A percentile compares a stretch with the other conserved stretches of the same genome.
Evolutionary conservation across 208 protist species (phyloP).

Genomic region (Wallacemonas sp.): DNA sequence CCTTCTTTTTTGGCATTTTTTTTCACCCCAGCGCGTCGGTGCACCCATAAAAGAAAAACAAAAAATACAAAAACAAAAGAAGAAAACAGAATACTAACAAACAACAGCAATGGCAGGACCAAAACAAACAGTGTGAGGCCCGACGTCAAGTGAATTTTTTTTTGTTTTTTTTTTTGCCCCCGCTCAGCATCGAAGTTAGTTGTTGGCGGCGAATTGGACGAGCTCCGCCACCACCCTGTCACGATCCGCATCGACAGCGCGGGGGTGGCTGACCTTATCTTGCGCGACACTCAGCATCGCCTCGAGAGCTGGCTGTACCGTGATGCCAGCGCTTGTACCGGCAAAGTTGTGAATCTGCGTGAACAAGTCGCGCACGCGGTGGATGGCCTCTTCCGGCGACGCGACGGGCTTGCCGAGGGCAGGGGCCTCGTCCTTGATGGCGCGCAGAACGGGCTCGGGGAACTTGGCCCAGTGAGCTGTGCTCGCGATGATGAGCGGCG

Average conservation of each 20-base stretch:
- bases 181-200: too few species aligned
- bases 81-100: neutral
- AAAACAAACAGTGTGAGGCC: conserved; percentile 5
- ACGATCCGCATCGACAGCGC: conserved; percentile 25
- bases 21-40: too few species aligned
- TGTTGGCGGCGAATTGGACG: conserved; percentile 24
- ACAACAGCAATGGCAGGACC: too few species aligned
- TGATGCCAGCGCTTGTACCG: conserved; percentile 10
- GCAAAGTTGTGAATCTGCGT: conserved; percentile 16
- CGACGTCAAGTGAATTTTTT: neutral
- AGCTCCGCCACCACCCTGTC: conserved; percentile 38
- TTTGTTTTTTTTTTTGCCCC: conserved; percentile 5
- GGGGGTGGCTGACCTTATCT: conserved; percentile 10
- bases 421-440: conserved; percentile 51
- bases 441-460: conserved; percentile 68
- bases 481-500: conserved; percentile 66
- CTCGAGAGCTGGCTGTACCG: conserved; percentile 43
- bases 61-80: neutral
- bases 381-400: neutral
- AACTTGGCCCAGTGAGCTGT: conserved; percentile 91
- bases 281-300: conserved; percentile 33
- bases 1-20: too few species aligned
- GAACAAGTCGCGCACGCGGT: conserved; percentile 27
- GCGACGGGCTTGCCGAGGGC: conserved; percentile 1
- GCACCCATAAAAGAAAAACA: neutral